Conservation (phyloP, 2,329 filamentous ascomycete genomes). For the Epichloe bromicola region DNA sequence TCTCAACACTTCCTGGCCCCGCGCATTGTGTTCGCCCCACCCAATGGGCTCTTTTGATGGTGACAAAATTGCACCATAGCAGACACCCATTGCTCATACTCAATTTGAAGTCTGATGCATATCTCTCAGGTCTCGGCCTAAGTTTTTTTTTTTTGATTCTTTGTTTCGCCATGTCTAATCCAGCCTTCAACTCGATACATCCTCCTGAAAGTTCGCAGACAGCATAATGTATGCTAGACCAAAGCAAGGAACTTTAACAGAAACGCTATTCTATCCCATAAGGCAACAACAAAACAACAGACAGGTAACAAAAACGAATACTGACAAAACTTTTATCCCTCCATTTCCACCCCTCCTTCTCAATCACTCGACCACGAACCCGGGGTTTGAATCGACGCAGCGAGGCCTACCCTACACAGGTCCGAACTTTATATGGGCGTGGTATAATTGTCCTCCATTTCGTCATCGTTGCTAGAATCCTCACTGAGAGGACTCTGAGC, state of each 20-base stretch:
- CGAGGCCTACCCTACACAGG: background rate
- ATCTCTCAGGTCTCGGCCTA: too few relatives aligned
- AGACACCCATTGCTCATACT: background rate
- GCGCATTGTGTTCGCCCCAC: background rate
- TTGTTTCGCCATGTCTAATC: too few relatives aligned
- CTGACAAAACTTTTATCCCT: too few relatives aligned
- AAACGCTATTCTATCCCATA: too few relatives aligned
- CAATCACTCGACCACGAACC: background rate
- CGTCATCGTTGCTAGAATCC: conserved; percentile 42
- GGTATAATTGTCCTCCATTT: conserved; percentile 28
- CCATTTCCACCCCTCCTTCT: background rate
- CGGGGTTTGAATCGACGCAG: background rate
- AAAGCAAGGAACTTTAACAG: too few relatives aligned
- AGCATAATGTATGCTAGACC: too few relatives aligned
- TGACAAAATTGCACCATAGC: conserved; percentile 5
- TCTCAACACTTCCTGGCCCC: too few relatives aligned
- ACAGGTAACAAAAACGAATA: too few relatives aligned
- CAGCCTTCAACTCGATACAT: too few relatives aligned
- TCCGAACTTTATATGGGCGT: conserved; percentile 10
- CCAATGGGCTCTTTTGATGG: background rate
- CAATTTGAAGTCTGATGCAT: background rate
- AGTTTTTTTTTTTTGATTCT: too few relatives aligned
- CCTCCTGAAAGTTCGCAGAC: too few relatives aligned
- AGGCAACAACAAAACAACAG: too few relatives aligned
- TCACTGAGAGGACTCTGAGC: conserved; percentile 37